Evolutionary conservation across 805 yeast genomes (phyloP), one percentile per base, ranked within the genome.

Genomic region (Lipomyces anomalus): DNA sequence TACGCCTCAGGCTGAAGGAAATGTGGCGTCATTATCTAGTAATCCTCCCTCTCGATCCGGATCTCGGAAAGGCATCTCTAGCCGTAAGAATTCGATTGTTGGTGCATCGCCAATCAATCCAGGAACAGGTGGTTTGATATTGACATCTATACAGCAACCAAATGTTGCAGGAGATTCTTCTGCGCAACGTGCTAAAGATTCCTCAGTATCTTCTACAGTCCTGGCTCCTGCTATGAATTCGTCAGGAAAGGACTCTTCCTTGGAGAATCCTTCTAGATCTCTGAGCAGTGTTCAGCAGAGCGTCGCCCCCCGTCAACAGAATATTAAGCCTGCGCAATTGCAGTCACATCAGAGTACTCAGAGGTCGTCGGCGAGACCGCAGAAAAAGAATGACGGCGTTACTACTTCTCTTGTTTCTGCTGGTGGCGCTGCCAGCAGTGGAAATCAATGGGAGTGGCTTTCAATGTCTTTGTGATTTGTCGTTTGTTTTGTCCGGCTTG

Each of bases 361-460:
- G 13, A n/a, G 20, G 21, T 22, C 11, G 22, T 18, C 30, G 36
- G 30, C 20, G 36, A 17, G 39, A 17, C 26, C 20, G 5, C 17
- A 20, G 9, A 22, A 32, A 4, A 6, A 22, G 17, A 17, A 11
- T 17, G 43, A 18, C 18, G 34, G 20, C n/a, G 28, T 21, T 35
- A 34, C 17, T 16, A 6, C 22, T 6, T 37, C 17, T 7, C 35
- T 42, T 21, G 29, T 22, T 11, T 26, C 29, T 7, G 21, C 24
- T n/a, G 34, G n/a, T 21, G 23, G 24, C 11, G n/a, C n/a, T n/a
- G 44, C 22, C 22, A n/a, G 21, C 18, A 44, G 37, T 5, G 54
- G 59, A 4, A 56, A 54, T 38, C 64, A 60, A 35, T 60, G 64
- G 64, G 64, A 60, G 22, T 60, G 64, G 64, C 47, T 60, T 36